A percentile compares a stretch with the other conserved stretches of the same genome.
Evolutionary conservation across 345 rosid genomes (phyloP).

Genomic region (Lepidium didymum): DNA sequence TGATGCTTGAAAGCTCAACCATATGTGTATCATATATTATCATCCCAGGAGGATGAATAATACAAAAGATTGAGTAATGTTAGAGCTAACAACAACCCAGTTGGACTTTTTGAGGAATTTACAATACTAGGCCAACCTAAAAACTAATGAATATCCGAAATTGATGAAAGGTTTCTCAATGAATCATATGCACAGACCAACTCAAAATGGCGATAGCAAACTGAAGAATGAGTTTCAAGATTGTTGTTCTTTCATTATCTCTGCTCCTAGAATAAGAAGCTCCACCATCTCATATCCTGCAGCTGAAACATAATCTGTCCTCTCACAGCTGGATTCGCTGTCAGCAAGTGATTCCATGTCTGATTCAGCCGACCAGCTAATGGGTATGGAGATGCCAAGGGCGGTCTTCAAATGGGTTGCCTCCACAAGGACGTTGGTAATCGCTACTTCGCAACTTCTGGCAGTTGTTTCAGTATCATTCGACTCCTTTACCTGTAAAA

Average conservation of each 20-base stretch:
- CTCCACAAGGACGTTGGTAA: conserved; percentile 53
- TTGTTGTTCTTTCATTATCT: conserved; percentile 38
- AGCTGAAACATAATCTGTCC: conserved; percentile 66
- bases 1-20: neutral
- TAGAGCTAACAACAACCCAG: neutral
- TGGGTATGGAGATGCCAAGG: conserved; percentile 72
- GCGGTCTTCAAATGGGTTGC: conserved; percentile 88
- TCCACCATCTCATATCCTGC: conserved; percentile 99
- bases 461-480: conserved; percentile 28
- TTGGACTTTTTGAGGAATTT: neutral
- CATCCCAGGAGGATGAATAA: neutral
- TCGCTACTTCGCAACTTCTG: conserved; percentile 31
- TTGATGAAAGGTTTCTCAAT: neutral
- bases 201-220: neutral
- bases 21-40: neutral
- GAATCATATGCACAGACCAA: conserved; percentile 8
- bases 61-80: neutral
- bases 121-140: conserved; percentile 6
- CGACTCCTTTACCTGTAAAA: conserved; percentile 56
- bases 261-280: conserved; percentile 75
- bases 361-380: conserved; percentile 86
- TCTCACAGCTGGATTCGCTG: conserved; percentile 38
- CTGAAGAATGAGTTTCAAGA: neutral
- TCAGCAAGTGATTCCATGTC: conserved; percentile 39
- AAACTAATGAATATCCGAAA: neutral